Conservation (phyloP, 1,139 yeast species). For the Scheffersomyces insectosa region DNA sequence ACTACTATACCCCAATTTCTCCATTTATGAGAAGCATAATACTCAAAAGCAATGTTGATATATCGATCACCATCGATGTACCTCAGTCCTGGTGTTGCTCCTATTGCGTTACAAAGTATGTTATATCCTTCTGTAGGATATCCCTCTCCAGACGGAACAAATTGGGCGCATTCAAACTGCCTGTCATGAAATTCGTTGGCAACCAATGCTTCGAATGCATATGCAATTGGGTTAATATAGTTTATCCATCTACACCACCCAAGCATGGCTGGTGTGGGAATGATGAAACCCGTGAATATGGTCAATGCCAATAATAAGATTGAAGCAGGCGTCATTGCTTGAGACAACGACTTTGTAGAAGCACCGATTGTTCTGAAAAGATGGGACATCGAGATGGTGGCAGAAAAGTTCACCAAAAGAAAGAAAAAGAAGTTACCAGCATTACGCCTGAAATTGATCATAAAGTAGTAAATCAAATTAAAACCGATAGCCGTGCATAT, state of each 20-base stretch:
- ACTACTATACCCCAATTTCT: conserved; percentile 72
- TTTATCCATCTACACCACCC: conserved; percentile 68
- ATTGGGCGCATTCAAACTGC: conserved; percentile 39
- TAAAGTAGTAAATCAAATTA: conserved; percentile 54
- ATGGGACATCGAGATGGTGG: conserved; percentile 55
- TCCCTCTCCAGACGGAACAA: conserved; percentile 48
- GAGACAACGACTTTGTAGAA: conserved; percentile 50
- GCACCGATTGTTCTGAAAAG: conserved; percentile 64
- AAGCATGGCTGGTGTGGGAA: conserved; percentile 58
- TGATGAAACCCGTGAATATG: conserved; percentile 61
- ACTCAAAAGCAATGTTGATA: conserved; percentile 45
- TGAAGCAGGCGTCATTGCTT: conserved; percentile 66
- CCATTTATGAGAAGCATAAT: conserved; percentile 65
- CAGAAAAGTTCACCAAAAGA: conserved; percentile 43
- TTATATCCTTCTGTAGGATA: conserved; percentile 32
- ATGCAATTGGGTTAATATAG: conserved; percentile 57
- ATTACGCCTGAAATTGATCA: conserved; percentile 54
- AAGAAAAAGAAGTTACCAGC: conserved; percentile 63
- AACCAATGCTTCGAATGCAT: conserved; percentile 57
- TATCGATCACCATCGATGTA: conserved; percentile 59
- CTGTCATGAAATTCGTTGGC: conserved; percentile 50
- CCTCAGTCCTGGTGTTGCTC: conserved; percentile 55
- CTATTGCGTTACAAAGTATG: conserved; percentile 60
- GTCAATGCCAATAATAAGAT: conserved; percentile 51
- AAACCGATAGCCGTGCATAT: conserved; percentile 44